Base-by-base conservation (phyloP, 108 stramenopile genomes). In the Cyclotella baltica region DNA sequence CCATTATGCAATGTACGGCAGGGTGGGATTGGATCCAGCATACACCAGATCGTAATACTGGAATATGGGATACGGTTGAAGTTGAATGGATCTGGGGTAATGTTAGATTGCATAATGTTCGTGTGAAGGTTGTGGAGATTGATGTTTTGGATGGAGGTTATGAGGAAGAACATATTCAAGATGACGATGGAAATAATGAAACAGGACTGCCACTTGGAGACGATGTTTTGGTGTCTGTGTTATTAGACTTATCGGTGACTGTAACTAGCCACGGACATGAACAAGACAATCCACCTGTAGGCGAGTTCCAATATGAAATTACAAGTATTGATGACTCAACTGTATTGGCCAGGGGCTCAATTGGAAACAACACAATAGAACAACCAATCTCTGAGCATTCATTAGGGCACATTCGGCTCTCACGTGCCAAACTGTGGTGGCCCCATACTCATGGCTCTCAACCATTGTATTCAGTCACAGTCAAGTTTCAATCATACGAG, bases 11-110 rank as follows among this genome's bases (percentile, higher is more conserved):
- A 70, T 89, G 77, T 47, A 70, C 67, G 23, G 73, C 53, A 0
- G 88, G 88, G 10, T 89, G 86, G 86, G 86, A 89, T 80, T 89
- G 88, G 88, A 79, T 82, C 33, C 77, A 73, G 23, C 52, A 71
- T 16, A 81, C 74, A 15, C 88, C 88, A 0, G 87, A 88, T 70
- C 69, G 87, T 4, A 75, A 70, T 51, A 82, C 84, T 6, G 85
- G 85, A 13, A 72, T 89, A 46, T 87, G 72, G 75, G 85, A 80
- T 40, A 56, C 31, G 51, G 81, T 81, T 22, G 59, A 80, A 29
- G 29, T 75, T 33, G 37, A 85, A 22, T 67, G 80, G 69, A 55
- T 53, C 9, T 55, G 40, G 55, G 78, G 84, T 3, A 67, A 69
- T 75, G 55, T 70, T 0, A 61, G 40, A 62, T 47, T 83, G 52